Base-by-base conservation (phyloP, 352 stramenopile genomes). In the Plasmopara muralis region DNA sequence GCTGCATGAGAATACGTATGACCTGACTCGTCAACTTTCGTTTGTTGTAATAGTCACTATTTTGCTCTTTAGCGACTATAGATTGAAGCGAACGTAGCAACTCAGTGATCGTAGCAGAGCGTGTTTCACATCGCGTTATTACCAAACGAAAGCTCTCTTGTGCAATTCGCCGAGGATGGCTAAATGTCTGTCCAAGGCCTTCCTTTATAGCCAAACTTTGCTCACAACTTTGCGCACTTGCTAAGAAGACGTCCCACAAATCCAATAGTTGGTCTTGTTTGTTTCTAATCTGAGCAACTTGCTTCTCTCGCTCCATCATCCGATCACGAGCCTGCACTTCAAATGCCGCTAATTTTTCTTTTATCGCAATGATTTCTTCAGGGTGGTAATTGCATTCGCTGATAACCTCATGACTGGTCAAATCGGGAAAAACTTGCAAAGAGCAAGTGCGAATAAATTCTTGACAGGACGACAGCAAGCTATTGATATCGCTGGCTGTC, bases 121-220 rank as follows among this genome's bases (percentile, higher is more conserved):
- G 70, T 18, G 77, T 67, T 29, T 96, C 85, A 18, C 82, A 87
- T 7, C 78, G 78, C 18, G 78, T 87, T 12, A 89, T 86, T 52
- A 93, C 83, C 1, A 82, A 90, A 5, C 89, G 74, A 35, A 92
- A 86, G 12, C 74, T 58, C 50, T 96, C 87, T 56, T 95, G 84
- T 2, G 89, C 86, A 10, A 72, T 83, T 30, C 87, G 79, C 0
- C 85, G 65, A 46, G 89, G 89, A 18, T 89, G 60, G 12, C 89
- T 86, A 34, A 91, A 97, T 62, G 93, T 96, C 58, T 89, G 84
- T 0, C 87, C 87, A 0, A 97, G 65, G 0, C 89, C 87, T 56
- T 96, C 85, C 46, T 85, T 83, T 66, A 97, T 89, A 13, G 80
- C 89, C 41, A 97, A 57, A 34, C 57, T 81, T 51, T 93, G 84